Conservation (phyloP, 129 eudicot species). For the Helianthus annuus region DNA sequence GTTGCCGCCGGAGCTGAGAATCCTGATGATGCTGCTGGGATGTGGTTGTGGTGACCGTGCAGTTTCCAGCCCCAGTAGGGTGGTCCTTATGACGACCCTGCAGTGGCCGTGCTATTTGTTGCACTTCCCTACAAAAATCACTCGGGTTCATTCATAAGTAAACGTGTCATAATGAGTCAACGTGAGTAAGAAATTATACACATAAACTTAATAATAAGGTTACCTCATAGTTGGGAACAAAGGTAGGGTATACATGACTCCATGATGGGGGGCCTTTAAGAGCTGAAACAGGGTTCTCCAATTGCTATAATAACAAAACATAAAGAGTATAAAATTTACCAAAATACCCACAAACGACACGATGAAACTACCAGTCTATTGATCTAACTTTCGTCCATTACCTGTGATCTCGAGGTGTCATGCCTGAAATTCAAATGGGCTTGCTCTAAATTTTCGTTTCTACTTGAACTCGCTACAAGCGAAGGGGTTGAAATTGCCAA, state of each 20-base stretch:
- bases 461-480: slow-evolving; percentile 38
- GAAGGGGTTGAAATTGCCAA: slow-evolving; percentile 58
- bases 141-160: background rate
- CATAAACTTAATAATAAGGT: background rate
- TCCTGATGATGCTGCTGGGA: slow-evolving; percentile 81
- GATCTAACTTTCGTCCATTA: slow-evolving; percentile 7
- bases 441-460: slow-evolving; percentile 25
- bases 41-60: slow-evolving; percentile 42
- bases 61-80: slow-evolving; percentile 55
- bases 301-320: slow-evolving; percentile 30
- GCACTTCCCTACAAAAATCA: slow-evolving; percentile 41
- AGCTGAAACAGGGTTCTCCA: slow-evolving; percentile 44
- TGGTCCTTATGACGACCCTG: slow-evolving; percentile 43
- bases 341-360: background rate
- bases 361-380: background rate
- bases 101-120: slow-evolving; percentile 30
- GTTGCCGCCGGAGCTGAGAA: slow-evolving; percentile 54
- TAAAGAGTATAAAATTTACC: background rate
- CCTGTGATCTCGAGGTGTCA: slow-evolving; percentile 43
- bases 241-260: slow-evolving; percentile 39
- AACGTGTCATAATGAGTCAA: slow-evolving; percentile 7
- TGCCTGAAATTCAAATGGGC: slow-evolving; percentile 12
- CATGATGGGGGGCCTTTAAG: slow-evolving; percentile 39
- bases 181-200: background rate
- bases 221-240: slow-evolving; percentile 49